Conservation (phyloP, 306 rosid genomes). For the Glycyrrhiza uralensis region DNA sequence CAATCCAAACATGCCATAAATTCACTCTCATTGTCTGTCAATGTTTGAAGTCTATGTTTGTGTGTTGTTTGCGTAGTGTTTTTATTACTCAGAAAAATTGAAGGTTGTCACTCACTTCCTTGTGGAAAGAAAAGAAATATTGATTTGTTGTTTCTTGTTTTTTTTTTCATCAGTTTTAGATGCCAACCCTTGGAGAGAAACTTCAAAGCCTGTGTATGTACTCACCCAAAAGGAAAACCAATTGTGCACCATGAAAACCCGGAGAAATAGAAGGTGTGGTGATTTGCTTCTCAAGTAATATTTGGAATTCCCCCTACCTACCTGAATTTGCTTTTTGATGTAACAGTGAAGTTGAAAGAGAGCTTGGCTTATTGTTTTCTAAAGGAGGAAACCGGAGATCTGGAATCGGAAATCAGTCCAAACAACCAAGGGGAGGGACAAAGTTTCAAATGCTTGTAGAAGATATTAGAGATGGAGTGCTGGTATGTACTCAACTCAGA, state of each 20-base stretch:
- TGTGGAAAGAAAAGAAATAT: constrained; percentile 1
- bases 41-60: neutral
- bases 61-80: neutral
- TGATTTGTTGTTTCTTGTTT: neutral
- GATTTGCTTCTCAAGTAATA: neutral
- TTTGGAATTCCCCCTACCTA: neutral
- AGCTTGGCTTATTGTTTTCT: constrained; percentile 86
- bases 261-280: constrained; percentile 80
- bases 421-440: constrained; percentile 58
- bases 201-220: constrained; percentile 89
- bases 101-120: neutral
- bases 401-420: constrained; percentile 65
- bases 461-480: constrained; percentile 94
- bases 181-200: constrained; percentile 90
- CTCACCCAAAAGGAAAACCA: constrained; percentile 85
- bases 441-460: constrained; percentile 95
- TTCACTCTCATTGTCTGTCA: neutral
- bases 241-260: constrained; percentile 92
- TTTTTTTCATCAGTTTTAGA: constrained; percentile 62
- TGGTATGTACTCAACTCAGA: constrained; percentile 48
- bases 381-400: constrained; percentile 70
- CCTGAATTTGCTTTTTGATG: constrained; percentile 25
- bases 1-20: too few relatives aligned
- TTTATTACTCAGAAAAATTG: neutral
- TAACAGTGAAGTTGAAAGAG: constrained; percentile 89